Base-by-base conservation (phyloP, 2,329 filamentous ascomycete species). In the Dactylellina leptospora region DNA sequence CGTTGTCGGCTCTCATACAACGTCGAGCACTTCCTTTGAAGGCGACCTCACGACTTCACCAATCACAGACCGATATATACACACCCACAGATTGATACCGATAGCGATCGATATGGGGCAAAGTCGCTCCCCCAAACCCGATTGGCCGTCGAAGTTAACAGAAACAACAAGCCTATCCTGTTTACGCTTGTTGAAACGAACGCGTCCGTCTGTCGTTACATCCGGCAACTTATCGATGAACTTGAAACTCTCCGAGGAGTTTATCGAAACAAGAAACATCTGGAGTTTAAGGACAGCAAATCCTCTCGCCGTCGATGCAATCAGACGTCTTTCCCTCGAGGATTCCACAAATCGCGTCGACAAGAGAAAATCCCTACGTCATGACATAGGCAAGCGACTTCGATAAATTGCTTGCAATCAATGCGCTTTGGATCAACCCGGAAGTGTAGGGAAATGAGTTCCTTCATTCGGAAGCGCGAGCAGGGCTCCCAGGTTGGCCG, bases 211-310 rank as follows among this genome's bases (percentile, higher is more conserved):
- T 30, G 2, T 38, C 28, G 28, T 36, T 60, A 62, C 51, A 36
- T 62, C 33, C 64, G 64, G 58, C 45, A 62, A 45, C 58, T 71
- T 71, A 63, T 63, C 66, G 64, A 47, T 36, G 18, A 48, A 38
- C 16, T 45, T 69, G 55, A 61, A 70, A 55, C 56, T 25, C 51
- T 38, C 48, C 10, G 27, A 53, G 36, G 51, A 61, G 56, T 27
- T 64, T 72, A 72, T 72, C 68, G 42, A 22, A 53, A 62, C 45
- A 33, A 62, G 56, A 70, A 55, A 71, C 64, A 53, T 20, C 4
- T 23, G n/a, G 30, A 53, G 22, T 22, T 30, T 13, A 53, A 36
- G 13, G 22, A 36, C 18, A 23, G 28, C 6, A 6, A 28, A 44
- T 45, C 40, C 47, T 10, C 40, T 27, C 16, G 48, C 38, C 9